Evolutionary conservation across 78 protist species (phyloP), one percentile per base, ranked within the genome.

Genomic region (Dictyostelium discoideum): DNA sequence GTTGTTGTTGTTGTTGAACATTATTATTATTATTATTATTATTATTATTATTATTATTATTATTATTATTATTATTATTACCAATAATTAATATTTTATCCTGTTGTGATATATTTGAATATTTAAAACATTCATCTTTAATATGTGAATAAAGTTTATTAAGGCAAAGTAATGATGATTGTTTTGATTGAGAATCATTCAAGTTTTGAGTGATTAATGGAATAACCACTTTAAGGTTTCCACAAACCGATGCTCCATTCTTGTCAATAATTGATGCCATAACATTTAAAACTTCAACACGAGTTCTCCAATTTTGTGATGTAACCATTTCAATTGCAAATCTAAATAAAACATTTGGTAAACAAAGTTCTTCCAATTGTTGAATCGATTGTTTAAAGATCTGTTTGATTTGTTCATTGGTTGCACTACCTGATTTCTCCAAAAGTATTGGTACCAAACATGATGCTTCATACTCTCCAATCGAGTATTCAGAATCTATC

Each of bases 291-390:
- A 57, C 37, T 50, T 90, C 95, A 22, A 90, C 20, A 29, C 95
- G 14, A 46, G 89, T 90, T 73, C 95, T 60, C 95, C 95, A 90
- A 63, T 90, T 90, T 50, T 80, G 40, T 14, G 95, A 78, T 10
- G 22, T 42, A 2, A 54, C 44, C 22, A 40, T 54, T 72, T 90
- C 95, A 16, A 73, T 44, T 39, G 74, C 60, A 44, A 69, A 72
- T 14, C 76, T 80, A 57, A 90, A 82, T 9, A 82, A 24, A 14
- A 85, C 24, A 26, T 90, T 80, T 39, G 85, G 85, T n/a, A 81
- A 80, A 46, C 78, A 54, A 5, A 90, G 26, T 73, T 90, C 95
- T 6, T 85, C 77, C 24, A 90, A 46, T 48, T 48, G 73, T 13
- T 29, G 32, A 3, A 81, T 32, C 3, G 40, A 50, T 32, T 20